Evolutionary conservation across 805 yeast genomes (phyloP), one percentile per base, ranked within the genome.

Genomic region (Candida hungchunana): DNA sequence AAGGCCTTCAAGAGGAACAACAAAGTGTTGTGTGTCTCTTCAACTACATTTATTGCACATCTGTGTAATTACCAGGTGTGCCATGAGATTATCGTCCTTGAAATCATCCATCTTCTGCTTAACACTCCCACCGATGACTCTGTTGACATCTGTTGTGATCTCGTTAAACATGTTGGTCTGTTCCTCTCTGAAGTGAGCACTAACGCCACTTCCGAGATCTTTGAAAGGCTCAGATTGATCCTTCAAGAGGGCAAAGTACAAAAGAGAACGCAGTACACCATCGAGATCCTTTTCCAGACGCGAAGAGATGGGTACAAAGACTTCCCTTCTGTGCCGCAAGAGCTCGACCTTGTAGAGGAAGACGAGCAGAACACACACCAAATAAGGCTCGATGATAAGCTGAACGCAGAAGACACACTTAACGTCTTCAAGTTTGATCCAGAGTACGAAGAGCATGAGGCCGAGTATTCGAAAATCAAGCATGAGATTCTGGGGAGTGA

Each of bases 31-130:
- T 72, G 81, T 32, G 51, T 65, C 6, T 58, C 72, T 6, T 53
- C 73, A 16, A 55, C 69, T 0, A 43, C 62, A 4, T 77, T 87
- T 43, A 32, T 87, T 12, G 76, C 82, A 4, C 79, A 77, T 29
- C 60, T 88, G 33, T 71, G 75, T 32, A 80, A 79, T 47, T 79
- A 74, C 45, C 73, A 67, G 33, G 82, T 87, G 1, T 59, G 71
- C 10, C 75, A 77, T 43, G 80, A 73, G 36, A 61, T 72, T 15
- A 46, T 79, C 4, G 58, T 66, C 1, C 58, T 78, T n/a, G 79
- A 82, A 48, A 55, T 81, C 1, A 36, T 76, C 13, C 66, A 69
- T 31, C 42, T 75, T 15, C 47, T 81, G 18, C 47, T 77, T 36
- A 56, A 61, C 23, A 62, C 66, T 19, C 69, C 74, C 2, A 71